These are phyloP conservation scores for Colletotrichum viniferum DNA, from an alignment of 2,329 filamentous ascomycete species.

Conservation along the genomic window DNA sequence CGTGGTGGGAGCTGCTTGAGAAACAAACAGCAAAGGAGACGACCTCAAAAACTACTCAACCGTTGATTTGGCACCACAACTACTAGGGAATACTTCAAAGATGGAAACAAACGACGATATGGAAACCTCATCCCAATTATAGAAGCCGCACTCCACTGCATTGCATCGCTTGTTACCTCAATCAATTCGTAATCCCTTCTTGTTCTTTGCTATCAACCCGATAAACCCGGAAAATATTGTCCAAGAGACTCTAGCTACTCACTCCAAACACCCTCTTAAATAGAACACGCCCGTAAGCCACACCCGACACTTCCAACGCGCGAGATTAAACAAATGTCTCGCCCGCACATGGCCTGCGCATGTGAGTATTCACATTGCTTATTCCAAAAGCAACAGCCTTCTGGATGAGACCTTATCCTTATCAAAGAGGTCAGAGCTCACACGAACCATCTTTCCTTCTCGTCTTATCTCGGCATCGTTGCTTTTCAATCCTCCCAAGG, in stretches of 20 bases:
- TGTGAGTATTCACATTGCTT: not conserved
- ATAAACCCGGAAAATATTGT: no score
- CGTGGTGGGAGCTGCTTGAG: no score
- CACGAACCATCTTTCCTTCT: not conserved
- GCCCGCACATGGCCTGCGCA: not conserved
- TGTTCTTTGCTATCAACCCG: no score
- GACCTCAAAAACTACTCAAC: fast-evolving
- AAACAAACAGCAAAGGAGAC: not conserved
- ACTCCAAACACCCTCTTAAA: not conserved
- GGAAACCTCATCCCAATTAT: no score
- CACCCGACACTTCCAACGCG: not conserved
- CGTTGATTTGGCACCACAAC: fast-evolving
- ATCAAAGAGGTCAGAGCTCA: not conserved
- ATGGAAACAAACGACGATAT: not conserved
- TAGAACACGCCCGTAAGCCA: not conserved
- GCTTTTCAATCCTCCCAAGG: not conserved
- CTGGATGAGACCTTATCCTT: not conserved
- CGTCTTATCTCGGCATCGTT: not conserved
- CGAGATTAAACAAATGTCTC: not conserved
- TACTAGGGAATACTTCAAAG: not conserved
- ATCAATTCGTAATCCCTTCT: not conserved
- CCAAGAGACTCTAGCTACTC: not conserved
- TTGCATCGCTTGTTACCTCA: not conserved
- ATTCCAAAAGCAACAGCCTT: not conserved
- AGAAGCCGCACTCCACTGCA: no score